Percentiles rank a stretch among this genome's conserved stretches.
Conservation (phyloP, 139 green algal species). For the Picochlorum sp. region DNA sequence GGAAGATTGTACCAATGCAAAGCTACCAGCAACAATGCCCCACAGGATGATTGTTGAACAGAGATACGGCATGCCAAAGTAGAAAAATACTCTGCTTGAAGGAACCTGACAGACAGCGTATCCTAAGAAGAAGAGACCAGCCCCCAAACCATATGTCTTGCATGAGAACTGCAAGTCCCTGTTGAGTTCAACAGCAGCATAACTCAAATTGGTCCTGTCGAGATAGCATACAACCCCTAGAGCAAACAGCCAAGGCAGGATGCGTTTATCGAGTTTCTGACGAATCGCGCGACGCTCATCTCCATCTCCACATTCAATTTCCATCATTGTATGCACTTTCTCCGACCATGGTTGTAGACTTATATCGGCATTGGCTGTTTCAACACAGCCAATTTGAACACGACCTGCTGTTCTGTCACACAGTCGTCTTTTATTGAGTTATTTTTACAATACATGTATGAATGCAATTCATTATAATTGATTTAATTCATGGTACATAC, state of each 20-base stretch:
- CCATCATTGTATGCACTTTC: not conserved
- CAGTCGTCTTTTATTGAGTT: too few species aligned
- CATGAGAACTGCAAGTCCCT: slow-evolving; percentile 45
- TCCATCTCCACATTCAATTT: not conserved
- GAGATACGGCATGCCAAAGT: slow-evolving; percentile 56
- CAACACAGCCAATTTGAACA: too few species aligned
- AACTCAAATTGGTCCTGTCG: slow-evolving; percentile 65
- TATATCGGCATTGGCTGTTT: too few species aligned
- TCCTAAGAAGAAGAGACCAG: slow-evolving; percentile 68
- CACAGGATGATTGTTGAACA: slow-evolving; percentile 42
- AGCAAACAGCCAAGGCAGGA: slow-evolving; percentile 33
- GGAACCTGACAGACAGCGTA: slow-evolving; percentile 63
- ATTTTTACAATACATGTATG: too few species aligned
- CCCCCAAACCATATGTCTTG: slow-evolving; percentile 60
- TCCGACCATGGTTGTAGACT: not conserved
- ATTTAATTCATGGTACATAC: too few species aligned
- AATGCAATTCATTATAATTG: too few species aligned
- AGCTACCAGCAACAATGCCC: slow-evolving; percentile 51
- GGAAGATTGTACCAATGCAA: slow-evolving; percentile 32
- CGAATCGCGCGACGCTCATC: not conserved
- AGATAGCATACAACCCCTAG: slow-evolving; percentile 52
- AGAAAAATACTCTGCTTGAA: slow-evolving; percentile 32
- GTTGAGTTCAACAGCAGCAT: slow-evolving; percentile 60
- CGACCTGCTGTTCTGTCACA: too few species aligned
- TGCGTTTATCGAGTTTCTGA: slow-evolving; percentile 5